A percentile compares a stretch with the other conserved stretches of the same genome.
These are phyloP conservation scores for Stachybotrys chartarum DNA, from an alignment of 2,329 filamentous ascomycete species.

Conservation along the genomic window DNA sequence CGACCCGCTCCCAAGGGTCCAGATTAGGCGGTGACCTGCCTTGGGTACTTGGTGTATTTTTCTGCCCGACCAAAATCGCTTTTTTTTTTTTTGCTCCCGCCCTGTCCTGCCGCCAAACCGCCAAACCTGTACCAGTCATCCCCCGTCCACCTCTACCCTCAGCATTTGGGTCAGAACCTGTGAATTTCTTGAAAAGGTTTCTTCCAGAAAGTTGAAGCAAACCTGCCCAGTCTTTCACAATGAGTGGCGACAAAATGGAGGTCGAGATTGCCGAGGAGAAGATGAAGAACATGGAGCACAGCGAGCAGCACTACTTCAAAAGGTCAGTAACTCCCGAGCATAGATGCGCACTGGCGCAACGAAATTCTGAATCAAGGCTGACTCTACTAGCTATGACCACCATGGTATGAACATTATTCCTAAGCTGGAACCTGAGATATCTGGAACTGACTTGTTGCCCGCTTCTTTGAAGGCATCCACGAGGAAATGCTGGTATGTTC, in stretches of 20 bases:
- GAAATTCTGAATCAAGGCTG: slow-evolving; percentile 25
- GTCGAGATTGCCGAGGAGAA: slow-evolving; percentile 53
- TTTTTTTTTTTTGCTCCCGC: background rate
- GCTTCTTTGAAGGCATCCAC: slow-evolving; percentile 66
- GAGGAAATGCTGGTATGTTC: slow-evolving; percentile 91
- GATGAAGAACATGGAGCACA: slow-evolving; percentile 75
- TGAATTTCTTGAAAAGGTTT: too few relatives aligned
- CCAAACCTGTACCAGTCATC: background rate
- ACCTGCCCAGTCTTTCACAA: slow-evolving; percentile 15
- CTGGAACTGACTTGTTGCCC: slow-evolving; percentile 16
- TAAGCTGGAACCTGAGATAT: background rate
- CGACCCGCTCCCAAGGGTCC: background rate
- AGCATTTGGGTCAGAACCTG: too few relatives aligned
- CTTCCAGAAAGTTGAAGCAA: too few relatives aligned
- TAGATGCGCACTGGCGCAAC: background rate
- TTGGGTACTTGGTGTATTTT: background rate
- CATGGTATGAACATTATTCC: slow-evolving; percentile 57
- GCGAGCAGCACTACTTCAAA: slow-evolving; percentile 99
- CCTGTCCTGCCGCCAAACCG: background rate
- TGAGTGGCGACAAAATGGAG: slow-evolving; percentile 49
- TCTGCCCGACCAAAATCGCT: background rate
- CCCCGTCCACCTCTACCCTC: background rate
- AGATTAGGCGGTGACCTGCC: background rate
- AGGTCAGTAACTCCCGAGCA: slow-evolving; percentile 49
- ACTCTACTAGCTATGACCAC: slow-evolving; percentile 75